phyloP scores from a whole-genome alignment of 2,329 filamentous ascomycete genomes.

The Lasiodiplodia sp. region DNA sequence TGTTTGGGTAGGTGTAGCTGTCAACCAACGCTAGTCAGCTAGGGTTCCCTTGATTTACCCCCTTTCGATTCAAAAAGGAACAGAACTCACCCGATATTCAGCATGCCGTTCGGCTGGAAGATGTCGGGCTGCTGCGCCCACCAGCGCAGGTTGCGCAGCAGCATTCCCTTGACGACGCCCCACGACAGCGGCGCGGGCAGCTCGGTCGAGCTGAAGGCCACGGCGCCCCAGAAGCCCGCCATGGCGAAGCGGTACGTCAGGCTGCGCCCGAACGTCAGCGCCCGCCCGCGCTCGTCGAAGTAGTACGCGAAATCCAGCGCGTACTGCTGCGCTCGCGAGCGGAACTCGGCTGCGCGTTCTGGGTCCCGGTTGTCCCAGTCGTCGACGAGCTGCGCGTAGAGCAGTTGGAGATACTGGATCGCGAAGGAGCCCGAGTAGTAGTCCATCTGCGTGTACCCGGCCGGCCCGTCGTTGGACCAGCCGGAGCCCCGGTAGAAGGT shows the following conservation, averaged over 20 bases:
- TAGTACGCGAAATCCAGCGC: constrained; percentile 78
- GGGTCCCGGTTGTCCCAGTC: constrained; percentile 62
- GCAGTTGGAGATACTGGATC: constrained; percentile 79
- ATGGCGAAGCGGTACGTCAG: constrained; percentile 85
- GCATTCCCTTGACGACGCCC: constrained; percentile 80
- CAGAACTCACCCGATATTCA: constrained; percentile 66
- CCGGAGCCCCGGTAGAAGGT: constrained; percentile 83
- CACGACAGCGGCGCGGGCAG: constrained; percentile 75
- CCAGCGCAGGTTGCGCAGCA: constrained; percentile 77
- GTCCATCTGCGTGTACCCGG: constrained; percentile 82
- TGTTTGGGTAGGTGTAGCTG: constrained; percentile 78
- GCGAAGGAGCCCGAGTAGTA: constrained; percentile 86
- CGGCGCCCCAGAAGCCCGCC: constrained; percentile 81
- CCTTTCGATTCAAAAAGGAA: background rate
- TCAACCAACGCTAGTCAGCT: background rate
- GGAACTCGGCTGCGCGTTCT: constrained; percentile 72
- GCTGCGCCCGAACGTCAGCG: constrained; percentile 79
- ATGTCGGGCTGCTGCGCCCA: constrained; percentile 80
- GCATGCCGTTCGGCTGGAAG: constrained; percentile 75
- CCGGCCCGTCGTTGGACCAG: constrained; percentile 83
- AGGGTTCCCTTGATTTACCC: background rate
- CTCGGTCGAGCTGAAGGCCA: constrained; percentile 78
- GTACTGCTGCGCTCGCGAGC: constrained; percentile 68
- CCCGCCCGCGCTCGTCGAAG: constrained; percentile 73
- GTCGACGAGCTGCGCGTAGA: constrained; percentile 76